phyloP scores from a whole-genome alignment of 2,329 filamentous ascomycete species.

The Aspergillus latus region DNA sequence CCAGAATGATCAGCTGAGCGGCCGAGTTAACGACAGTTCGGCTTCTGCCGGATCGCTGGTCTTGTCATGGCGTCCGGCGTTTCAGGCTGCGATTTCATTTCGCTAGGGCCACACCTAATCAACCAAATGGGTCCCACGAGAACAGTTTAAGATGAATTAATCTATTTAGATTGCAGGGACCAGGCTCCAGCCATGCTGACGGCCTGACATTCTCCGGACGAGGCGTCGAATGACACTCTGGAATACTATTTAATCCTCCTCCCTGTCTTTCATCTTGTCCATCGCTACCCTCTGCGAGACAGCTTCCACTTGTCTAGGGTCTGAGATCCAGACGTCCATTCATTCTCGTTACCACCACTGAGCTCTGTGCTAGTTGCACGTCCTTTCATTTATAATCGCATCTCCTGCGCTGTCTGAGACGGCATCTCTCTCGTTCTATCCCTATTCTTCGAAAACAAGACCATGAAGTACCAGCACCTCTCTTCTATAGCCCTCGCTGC shows the following conservation, averaged over 20 bases:
- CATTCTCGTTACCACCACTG: constrained; percentile 18
- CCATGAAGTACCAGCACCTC: constrained; percentile 31
- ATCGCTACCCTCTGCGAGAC: constrained; percentile 23
- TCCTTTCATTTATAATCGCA: constrained; percentile 18
- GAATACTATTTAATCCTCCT: background rate
- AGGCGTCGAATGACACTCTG: background rate
- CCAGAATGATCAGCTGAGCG: background rate
- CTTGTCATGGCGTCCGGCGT: constrained; percentile 20
- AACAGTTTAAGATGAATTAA: constrained; percentile 13
- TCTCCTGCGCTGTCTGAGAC: constrained; percentile 8
- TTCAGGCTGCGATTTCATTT: constrained; percentile 30
- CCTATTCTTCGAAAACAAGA: constrained; percentile 1
- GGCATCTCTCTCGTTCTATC: constrained; percentile 3
- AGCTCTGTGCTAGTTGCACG: constrained; percentile 21
- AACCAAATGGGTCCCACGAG: constrained; percentile 6
- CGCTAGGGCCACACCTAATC: constrained; percentile 14
- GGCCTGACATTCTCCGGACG: background rate
- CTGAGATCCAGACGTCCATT: constrained; percentile 31
- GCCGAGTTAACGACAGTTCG: background rate
- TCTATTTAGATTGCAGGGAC: constrained; percentile 20
- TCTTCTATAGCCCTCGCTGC: constrained; percentile 26
- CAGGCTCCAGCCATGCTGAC: background rate
- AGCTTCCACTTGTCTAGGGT: constrained; percentile 26
- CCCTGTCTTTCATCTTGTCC: constrained; percentile 3
- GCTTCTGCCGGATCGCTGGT: constrained; percentile 9